Percentiles rank a stretch among this genome's conserved stretches.
Evolutionary conservation across 2,329 filamentous ascomycete genomes (phyloP).

Genomic region (Rhinocladiella mackenziei): DNA sequence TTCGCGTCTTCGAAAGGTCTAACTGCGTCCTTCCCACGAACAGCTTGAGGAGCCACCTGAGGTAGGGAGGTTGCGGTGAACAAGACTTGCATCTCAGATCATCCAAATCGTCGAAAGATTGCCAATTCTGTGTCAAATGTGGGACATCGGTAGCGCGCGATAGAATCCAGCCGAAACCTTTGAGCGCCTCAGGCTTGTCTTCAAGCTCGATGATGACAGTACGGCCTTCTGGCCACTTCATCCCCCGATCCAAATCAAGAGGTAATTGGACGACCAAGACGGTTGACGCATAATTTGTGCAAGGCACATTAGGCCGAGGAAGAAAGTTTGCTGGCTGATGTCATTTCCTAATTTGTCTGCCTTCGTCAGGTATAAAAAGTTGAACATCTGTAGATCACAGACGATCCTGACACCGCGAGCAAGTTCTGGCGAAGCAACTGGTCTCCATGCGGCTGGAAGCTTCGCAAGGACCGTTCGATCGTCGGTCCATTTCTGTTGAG

Average conservation of each 20-base stretch:
- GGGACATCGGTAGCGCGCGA: slow-evolving; percentile 7
- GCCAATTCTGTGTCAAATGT: slow-evolving; percentile 1
- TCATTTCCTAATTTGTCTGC: slow-evolving; percentile 8
- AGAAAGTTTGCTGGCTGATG: not conserved
- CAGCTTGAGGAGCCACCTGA: slow-evolving; percentile 16
- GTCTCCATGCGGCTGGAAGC: slow-evolving; percentile 32
- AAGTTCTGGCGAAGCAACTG: not conserved
- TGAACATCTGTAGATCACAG: slow-evolving; percentile 8
- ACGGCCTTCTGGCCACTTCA: slow-evolving; percentile 4
- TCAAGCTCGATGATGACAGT: slow-evolving; percentile 11
- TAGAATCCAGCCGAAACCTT: slow-evolving; percentile 14
- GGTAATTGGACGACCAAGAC: slow-evolving; percentile 8
- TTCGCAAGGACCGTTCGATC: slow-evolving; percentile 45
- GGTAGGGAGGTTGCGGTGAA: slow-evolving; percentile 11
- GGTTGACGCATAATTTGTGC: slow-evolving; percentile 4
- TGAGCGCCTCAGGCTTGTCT: slow-evolving; percentile 14
- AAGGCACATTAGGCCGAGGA: not conserved
- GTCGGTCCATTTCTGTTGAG: slow-evolving; percentile 44
- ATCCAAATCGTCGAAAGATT: not conserved
- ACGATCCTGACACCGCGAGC: slow-evolving; percentile 4
- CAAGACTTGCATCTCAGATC: slow-evolving; percentile 12
- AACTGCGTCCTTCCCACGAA: slow-evolving; percentile 32
- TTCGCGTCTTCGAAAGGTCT: slow-evolving; percentile 50
- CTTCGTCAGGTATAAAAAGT: slow-evolving; percentile 5
- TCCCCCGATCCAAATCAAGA: slow-evolving; percentile 1